Percentiles rank a stretch among this genome's conserved stretches.
These are phyloP conservation scores for Beauveria brongniartii DNA, from an alignment of 2,329 filamentous ascomycete genomes.

Conservation along the genomic window DNA sequence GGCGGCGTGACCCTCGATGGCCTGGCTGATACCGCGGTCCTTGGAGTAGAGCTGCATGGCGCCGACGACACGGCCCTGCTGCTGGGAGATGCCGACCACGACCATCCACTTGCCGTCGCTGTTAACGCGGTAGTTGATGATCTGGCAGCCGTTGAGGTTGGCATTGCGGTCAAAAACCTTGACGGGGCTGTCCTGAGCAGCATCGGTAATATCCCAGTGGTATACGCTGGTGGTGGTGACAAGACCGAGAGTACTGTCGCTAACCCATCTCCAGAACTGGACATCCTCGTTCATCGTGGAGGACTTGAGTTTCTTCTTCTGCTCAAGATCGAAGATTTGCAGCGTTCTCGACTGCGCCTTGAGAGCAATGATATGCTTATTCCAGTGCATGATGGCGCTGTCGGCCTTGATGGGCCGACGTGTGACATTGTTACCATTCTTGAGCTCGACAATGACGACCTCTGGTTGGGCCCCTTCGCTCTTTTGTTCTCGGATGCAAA, in stretches of 20 bases:
- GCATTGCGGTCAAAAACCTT: conserved; percentile 94
- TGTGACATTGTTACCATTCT: conserved; percentile 93
- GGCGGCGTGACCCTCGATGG: conserved; percentile 94
- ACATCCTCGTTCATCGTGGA: conserved; percentile 96
- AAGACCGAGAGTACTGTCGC: conserved; percentile 76
- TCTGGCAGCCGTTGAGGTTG: conserved; percentile 87
- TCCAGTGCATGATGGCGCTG: conserved; percentile 99
- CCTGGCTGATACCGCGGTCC: conserved; percentile 92
- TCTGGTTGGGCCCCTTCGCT: conserved; percentile 76
- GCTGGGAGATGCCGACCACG: conserved; percentile 89
- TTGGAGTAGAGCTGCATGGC: conserved; percentile 97
- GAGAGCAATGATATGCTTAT: conserved; percentile 88
- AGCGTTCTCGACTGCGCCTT: conserved; percentile 91
- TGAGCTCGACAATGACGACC: conserved; percentile 95
- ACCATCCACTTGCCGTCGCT: conserved; percentile 98
- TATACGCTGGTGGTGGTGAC: conserved; percentile 88
- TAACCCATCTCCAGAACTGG: conserved; percentile 99
- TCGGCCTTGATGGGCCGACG: conserved; percentile 96
- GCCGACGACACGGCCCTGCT: conserved; percentile 87
- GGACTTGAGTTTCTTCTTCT: conserved; percentile 94
- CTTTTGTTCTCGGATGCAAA: conserved; percentile 94
- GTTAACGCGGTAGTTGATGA: conserved; percentile 98
- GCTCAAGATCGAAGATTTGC: conserved; percentile 92
- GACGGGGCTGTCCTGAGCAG: conserved; percentile 66
- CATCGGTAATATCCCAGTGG: conserved; percentile 96